These are phyloP conservation scores for Apiotrichum domesticum DNA, from an alignment of 1,284 basidiomycete genomes.

Conservation along the genomic window DNA sequence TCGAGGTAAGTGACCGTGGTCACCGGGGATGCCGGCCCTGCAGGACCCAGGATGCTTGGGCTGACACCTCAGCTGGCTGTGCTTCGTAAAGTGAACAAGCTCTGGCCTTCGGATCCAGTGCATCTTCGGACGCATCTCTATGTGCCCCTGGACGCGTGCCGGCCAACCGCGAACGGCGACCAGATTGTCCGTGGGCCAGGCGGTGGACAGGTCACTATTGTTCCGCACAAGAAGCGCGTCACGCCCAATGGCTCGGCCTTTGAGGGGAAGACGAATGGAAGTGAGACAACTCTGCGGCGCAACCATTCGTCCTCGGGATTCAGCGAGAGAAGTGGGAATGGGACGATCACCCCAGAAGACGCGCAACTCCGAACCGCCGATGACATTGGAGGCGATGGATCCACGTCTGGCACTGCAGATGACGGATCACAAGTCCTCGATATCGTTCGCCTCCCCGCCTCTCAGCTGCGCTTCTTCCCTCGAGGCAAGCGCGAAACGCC, in stretches of 20 bases:
- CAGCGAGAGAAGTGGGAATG: background rate
- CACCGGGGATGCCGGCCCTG: too few species aligned
- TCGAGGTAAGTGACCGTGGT: conserved; percentile 52
- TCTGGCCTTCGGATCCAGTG: conserved; percentile 84
- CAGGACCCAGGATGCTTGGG: background rate
- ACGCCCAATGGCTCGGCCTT: conserved; percentile 2
- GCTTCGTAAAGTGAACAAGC: conserved; percentile 76
- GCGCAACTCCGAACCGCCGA: background rate
- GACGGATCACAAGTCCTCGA: conserved; percentile 21
- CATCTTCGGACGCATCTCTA: conserved; percentile 74
- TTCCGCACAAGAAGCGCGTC: conserved; percentile 16
- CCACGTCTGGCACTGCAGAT: background rate
- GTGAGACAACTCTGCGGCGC: background rate
- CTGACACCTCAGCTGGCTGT: conserved; percentile 51
- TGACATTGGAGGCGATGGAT: background rate
- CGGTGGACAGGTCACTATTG: conserved; percentile 37
- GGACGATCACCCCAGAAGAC: background rate
- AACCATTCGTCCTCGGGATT: background rate
- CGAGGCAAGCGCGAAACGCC: conserved; percentile 2
- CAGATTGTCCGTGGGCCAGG: conserved; percentile 26
- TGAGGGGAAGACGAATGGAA: conserved; percentile 15
- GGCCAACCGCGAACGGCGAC: conserved; percentile 38
- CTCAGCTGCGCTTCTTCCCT: conserved; percentile 45
- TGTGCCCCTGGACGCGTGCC: conserved; percentile 58
- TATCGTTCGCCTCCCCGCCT: conserved; percentile 41